Conservation (phyloP, 2,329 filamentous ascomycete genomes). For the Cladophialophora immunda region DNA sequence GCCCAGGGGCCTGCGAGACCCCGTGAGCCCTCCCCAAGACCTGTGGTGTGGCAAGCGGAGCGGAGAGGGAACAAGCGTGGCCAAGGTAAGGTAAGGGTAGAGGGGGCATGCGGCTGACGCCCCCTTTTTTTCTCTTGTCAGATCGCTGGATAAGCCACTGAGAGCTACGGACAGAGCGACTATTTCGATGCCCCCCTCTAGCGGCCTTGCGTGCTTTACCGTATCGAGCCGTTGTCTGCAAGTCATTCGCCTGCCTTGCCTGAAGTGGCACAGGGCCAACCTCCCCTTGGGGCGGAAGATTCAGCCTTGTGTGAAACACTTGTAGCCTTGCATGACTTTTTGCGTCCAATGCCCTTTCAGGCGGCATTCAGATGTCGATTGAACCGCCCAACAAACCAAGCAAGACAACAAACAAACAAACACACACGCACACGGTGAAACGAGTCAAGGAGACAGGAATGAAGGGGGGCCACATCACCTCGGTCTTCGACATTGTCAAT, state of each 20-base stretch:
- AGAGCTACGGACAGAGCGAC: neutral
- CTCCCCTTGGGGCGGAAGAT: neutral
- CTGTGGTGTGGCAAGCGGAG: neutral
- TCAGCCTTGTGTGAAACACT: neutral
- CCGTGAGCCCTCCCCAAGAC: neutral
- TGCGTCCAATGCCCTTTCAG: neutral
- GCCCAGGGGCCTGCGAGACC: no score
- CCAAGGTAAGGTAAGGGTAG: no score
- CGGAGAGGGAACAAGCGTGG: neutral
- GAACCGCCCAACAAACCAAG: neutral
- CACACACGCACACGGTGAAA: neutral
- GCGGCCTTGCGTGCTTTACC: neutral
- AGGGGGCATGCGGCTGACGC: neutral
- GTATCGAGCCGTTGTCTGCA: neutral
- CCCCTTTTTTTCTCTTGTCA: neutral
- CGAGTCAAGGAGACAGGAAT: neutral
- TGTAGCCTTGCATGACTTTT: neutral
- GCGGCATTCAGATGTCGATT: neutral
- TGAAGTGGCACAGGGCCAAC: neutral
- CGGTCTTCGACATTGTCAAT: no score
- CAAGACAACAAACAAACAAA: neutral
- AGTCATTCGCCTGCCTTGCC: neutral
- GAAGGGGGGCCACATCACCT: neutral
- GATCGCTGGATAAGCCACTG: neutral
- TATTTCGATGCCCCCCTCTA: neutral